A percentile compares a stretch with the other conserved stretches of the same genome.
Evolutionary conservation across 2,329 filamentous ascomycete species (phyloP).

Genomic region (Aspergillus glaucus): DNA sequence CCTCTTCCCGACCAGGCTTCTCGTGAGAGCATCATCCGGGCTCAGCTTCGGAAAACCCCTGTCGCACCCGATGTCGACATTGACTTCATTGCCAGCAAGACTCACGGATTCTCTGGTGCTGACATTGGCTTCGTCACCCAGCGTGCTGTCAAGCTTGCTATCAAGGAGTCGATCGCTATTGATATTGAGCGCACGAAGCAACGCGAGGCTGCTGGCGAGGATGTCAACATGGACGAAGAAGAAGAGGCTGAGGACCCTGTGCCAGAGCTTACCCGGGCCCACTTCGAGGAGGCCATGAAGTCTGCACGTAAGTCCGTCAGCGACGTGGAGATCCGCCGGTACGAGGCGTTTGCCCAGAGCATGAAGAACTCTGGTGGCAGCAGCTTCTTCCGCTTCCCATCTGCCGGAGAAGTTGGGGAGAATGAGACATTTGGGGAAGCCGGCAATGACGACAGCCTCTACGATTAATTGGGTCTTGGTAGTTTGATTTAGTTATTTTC

Average conservation of each 20-base stretch:
- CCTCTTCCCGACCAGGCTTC: constrained; percentile 89
- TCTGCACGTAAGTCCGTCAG: constrained; percentile 87
- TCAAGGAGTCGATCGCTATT: constrained; percentile 86
- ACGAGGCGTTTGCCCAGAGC: constrained; percentile 96
- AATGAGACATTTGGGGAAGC: constrained; percentile 67
- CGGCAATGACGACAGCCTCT: constrained; percentile 93
- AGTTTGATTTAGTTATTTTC: constrained; percentile 12
- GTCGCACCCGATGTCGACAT: constrained; percentile 83
- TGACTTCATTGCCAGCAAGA: constrained; percentile 88
- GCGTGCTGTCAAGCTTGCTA: constrained; percentile 97
- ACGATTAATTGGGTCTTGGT: constrained; percentile 62
- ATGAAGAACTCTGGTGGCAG: constrained; percentile 98
- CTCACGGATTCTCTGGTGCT: constrained; percentile 98
- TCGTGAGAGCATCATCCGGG: constrained; percentile 82
- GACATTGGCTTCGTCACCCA: constrained; percentile 99
- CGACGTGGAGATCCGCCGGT: constrained; percentile 94
- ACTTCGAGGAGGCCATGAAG: constrained; percentile 99
- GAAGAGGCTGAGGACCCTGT: constrained; percentile 72
- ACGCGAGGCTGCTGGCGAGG: constrained; percentile 74
- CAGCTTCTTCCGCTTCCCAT: constrained; percentile 96
- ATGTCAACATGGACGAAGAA: constrained; percentile 70
- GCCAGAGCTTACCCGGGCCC: constrained; percentile 87
- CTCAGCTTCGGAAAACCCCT: constrained; percentile 97
- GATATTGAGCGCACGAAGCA: constrained; percentile 90
- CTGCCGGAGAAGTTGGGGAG: constrained; percentile 50